Conservation (phyloP, 148 eudicot species). For the Rhododendron mucronatum region DNA sequence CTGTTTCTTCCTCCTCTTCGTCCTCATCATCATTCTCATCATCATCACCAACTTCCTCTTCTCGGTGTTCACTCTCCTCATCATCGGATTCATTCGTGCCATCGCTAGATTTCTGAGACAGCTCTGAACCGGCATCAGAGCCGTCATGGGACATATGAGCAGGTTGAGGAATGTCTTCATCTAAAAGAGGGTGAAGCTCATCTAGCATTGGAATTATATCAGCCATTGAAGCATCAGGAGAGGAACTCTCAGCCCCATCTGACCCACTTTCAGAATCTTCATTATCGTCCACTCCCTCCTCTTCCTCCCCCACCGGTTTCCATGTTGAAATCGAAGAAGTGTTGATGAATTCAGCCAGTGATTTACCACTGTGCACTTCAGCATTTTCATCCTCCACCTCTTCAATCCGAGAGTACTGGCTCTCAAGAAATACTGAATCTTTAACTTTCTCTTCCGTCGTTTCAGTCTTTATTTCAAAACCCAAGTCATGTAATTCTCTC, state of each 20-base stretch:
- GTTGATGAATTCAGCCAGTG: conserved; percentile 1
- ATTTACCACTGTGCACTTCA: conserved; percentile 10
- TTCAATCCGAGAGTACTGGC: conserved; percentile 3
- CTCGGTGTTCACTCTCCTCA: conserved; percentile 19
- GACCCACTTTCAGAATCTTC: conserved; percentile 32
- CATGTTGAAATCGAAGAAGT: conserved; percentile 7
- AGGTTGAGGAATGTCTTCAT: conserved; percentile 22
- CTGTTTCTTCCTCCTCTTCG: conserved; percentile 33
- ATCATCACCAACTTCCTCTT: conserved; percentile 25
- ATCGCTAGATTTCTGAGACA: conserved; percentile 21
- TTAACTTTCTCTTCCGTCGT: conserved; percentile 5
- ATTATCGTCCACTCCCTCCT: conserved; percentile 11
- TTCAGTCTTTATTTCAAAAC: conserved; percentile 3
- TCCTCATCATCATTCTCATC: conserved; percentile 43
- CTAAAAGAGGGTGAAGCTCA: conserved; percentile 49
- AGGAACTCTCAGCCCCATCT: conserved; percentile 32
- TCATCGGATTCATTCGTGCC: conserved; percentile 19
- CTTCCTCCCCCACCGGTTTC: conserved; percentile 20
- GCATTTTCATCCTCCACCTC: conserved; percentile 10
- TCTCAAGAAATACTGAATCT: conserved; percentile 13
- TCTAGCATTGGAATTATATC: conserved; percentile 35
- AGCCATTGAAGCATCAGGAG: conserved; percentile 48
- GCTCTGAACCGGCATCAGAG: conserved; percentile 22
- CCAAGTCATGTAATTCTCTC: neutral
- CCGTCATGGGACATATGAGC: conserved; percentile 19